Evolutionary conservation across 495 filamentous ascomycete genomes (phyloP).

Genomic region (Xylaria scruposa): DNA sequence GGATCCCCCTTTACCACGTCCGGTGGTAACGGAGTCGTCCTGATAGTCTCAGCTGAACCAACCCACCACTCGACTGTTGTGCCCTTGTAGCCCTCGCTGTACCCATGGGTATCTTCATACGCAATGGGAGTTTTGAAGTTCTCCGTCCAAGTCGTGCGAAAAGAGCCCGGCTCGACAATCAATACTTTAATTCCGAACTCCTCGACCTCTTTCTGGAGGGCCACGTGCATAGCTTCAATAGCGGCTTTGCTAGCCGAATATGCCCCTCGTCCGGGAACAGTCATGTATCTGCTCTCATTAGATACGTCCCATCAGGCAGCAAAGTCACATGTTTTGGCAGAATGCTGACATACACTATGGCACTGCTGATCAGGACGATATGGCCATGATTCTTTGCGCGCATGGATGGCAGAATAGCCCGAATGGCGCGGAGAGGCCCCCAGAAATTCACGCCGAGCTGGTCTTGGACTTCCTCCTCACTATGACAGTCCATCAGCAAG

Average conservation of each 20-base stretch:
- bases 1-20: conserved; percentile 44
- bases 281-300: conserved; percentile 18
- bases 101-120: conserved; percentile 30
- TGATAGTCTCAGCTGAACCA: background rate
- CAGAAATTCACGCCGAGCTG: conserved; percentile 53
- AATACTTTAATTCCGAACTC: conserved; percentile 53
- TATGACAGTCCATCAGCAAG: conserved; percentile 24
- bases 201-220: conserved; percentile 47
- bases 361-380: conserved; percentile 52
- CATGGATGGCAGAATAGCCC: conserved; percentile 54
- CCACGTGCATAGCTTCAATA: conserved; percentile 46
- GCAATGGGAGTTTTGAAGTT: conserved; percentile 31
- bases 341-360: conserved; percentile 50
- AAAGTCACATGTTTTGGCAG: conserved; percentile 19
- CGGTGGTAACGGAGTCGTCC: background rate
- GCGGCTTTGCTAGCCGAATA: conserved; percentile 55
- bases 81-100: conserved; percentile 28
- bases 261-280: conserved; percentile 35
- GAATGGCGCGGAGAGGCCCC: conserved; percentile 46
- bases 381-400: conserved; percentile 46
- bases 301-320: background rate
- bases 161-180: conserved; percentile 57
- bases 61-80: conserved; percentile 29
- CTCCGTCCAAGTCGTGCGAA: conserved; percentile 41
- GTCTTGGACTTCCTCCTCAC: conserved; percentile 42